These are phyloP conservation scores for Dothideomycetidae sp. DNA, from an alignment of 2,329 filamentous ascomycete species.

Conservation along the genomic window DNA sequence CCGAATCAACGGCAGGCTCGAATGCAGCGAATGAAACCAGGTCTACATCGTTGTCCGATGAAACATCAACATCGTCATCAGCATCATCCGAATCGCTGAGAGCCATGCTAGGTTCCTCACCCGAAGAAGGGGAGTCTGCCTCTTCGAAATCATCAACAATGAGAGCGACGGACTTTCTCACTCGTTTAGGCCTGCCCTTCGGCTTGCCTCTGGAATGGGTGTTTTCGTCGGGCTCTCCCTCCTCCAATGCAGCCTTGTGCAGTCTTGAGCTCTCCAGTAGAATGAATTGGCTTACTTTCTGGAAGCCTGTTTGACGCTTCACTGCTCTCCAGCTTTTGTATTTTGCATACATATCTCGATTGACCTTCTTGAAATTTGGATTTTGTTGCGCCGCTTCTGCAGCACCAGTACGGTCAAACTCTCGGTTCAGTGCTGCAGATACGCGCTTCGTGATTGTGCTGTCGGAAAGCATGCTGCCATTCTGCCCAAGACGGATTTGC, in stretches of 20 bases:
- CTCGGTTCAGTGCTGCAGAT: conserved; percentile 19
- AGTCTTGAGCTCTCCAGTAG: conserved; percentile 1
- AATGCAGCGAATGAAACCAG: too few species aligned
- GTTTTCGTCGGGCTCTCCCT: background rate
- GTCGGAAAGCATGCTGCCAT: conserved; percentile 22
- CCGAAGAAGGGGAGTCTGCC: too few species aligned
- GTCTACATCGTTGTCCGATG: too few species aligned
- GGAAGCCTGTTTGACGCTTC: conserved; percentile 1
- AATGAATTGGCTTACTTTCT: background rate
- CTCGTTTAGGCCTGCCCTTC: too few species aligned
- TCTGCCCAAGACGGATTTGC: conserved; percentile 22
- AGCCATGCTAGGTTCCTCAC: too few species aligned
- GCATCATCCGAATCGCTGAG: too few species aligned
- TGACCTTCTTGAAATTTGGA: conserved; percentile 3
- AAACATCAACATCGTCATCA: too few species aligned
- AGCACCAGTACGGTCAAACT: conserved; percentile 2
- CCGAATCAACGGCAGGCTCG: too few species aligned
- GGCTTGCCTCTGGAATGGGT: too few species aligned
- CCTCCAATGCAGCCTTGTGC: conserved; percentile 1
- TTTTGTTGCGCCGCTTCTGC: background rate
- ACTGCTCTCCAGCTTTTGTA: conserved; percentile 7
- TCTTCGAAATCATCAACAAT: too few species aligned
- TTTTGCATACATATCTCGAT: conserved; percentile 8
- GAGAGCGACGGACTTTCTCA: too few species aligned
- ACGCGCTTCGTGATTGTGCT: conserved; percentile 25